A percentile compares a stretch with the other conserved stretches of the same genome.
Conservation (phyloP, 805 yeast species). For the Debaryomyces maramus region DNA sequence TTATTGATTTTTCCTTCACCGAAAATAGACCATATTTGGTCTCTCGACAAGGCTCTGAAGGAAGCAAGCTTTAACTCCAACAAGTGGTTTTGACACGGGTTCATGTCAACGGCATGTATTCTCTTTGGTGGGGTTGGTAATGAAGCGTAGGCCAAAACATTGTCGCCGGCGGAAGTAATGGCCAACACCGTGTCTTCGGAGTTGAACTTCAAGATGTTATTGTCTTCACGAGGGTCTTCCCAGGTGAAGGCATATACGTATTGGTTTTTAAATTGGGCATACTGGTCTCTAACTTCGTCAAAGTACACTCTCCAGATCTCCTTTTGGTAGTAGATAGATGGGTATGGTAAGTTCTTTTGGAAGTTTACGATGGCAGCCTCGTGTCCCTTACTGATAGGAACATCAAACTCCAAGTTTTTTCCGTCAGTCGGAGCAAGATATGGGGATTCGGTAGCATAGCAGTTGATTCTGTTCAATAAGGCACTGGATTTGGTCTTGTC, state of each 20-base stretch:
- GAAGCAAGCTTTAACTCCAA: conserved; percentile 78
- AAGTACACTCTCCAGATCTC: conserved; percentile 80
- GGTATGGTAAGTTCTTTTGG: conserved; percentile 69
- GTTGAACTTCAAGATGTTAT: conserved; percentile 58
- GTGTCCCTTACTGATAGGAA: conserved; percentile 62
- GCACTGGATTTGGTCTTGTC: conserved; percentile 37
- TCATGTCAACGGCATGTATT: conserved; percentile 82
- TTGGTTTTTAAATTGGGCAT: conserved; percentile 72
- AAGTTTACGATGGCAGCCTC: conserved; percentile 70
- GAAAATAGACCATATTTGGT: conserved; percentile 71
- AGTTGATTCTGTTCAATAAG: conserved; percentile 64
- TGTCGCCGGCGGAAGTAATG: conserved; percentile 86
- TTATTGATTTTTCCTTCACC: conserved; percentile 68
- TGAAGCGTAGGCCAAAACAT: conserved; percentile 70
- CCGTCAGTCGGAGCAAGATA: conserved; percentile 61
- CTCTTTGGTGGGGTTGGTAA: conserved; percentile 71
- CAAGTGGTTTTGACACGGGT: conserved; percentile 80
- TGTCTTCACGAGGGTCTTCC: conserved; percentile 88
- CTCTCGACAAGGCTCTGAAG: conserved; percentile 53
- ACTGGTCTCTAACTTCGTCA: conserved; percentile 66
- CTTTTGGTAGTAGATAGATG: conserved; percentile 75
- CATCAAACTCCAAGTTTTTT: conserved; percentile 11
- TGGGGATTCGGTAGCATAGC: conserved; percentile 80
- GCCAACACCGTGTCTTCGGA: conserved; percentile 74
- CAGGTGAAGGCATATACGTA: conserved; percentile 87